Conservation (phyloP, 2,329 filamentous ascomycete genomes). For the Scopulariopsis brevicaulis region DNA sequence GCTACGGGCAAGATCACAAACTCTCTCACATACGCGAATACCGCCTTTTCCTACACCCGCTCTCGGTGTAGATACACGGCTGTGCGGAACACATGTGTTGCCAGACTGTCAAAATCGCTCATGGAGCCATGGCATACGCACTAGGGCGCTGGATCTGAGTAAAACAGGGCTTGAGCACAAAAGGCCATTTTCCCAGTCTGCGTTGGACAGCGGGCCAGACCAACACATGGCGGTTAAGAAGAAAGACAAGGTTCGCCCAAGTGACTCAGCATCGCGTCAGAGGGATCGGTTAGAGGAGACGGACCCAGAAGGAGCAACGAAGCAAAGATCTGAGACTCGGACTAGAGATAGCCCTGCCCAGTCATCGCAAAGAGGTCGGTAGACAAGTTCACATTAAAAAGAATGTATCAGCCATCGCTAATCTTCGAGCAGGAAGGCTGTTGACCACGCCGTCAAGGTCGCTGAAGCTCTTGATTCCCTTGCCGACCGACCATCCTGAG, state of each 20-base stretch:
- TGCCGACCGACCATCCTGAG: constrained; percentile 28
- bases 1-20: neutral
- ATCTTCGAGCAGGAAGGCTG: constrained; percentile 46
- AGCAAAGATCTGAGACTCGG: neutral
- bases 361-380: neutral
- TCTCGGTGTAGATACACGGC: neutral
- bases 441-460: constrained; percentile 71
- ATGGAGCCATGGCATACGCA: neutral
- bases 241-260: neutral
- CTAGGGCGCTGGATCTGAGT: neutral
- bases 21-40: neutral
- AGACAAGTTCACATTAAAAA: neutral
- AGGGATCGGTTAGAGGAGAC: neutral
- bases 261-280: neutral
- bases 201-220: neutral
- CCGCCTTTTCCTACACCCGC: neutral
- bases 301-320: neutral
- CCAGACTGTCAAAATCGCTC: neutral
- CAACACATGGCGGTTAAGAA: neutral
- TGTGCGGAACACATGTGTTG: neutral
- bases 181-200: neutral
- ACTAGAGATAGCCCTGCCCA: neutral
- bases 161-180: neutral
- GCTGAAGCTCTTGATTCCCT: constrained; percentile 69
- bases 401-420: neutral